Conservation (phyloP, 345 rosid species). For the Microthlaspi erraticum region DNA sequence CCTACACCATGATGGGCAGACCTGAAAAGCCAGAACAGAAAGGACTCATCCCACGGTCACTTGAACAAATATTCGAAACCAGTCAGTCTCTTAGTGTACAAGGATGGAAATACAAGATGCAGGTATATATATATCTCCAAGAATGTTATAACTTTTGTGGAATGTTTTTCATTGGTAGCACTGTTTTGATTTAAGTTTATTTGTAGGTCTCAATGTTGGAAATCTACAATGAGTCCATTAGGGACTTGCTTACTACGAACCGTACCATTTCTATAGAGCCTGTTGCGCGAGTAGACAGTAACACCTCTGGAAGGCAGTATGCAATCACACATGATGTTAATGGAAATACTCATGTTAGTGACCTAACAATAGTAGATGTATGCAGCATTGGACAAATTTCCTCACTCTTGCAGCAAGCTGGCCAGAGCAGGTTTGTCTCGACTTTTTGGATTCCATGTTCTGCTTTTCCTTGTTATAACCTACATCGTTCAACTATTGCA, state of each 20-base stretch:
- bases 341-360: constrained; percentile 84
- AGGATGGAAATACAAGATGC: constrained; percentile 94
- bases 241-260: constrained; percentile 70
- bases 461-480: not conserved
- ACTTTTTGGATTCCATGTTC: not conserved
- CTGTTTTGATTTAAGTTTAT: not conserved
- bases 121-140: constrained; percentile 48
- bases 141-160: not conserved
- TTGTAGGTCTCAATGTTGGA: constrained; percentile 92
- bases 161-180: constrained; percentile 2
- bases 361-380: constrained; percentile 83
- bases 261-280: constrained; percentile 50
- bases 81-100: constrained; percentile 70
- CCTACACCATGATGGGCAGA: constrained; percentile 97
- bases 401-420: constrained; percentile 78
- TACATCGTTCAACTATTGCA: not conserved
- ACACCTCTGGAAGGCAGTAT: constrained; percentile 72
- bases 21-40: constrained; percentile 66
- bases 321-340: constrained; percentile 80
- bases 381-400: constrained; percentile 74
- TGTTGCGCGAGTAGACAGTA: constrained; percentile 51
- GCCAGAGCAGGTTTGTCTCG: constrained; percentile 78
- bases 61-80: constrained; percentile 79
- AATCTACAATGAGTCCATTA: constrained; percentile 89
- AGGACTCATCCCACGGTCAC: constrained; percentile 89